A percentile compares a stretch with the other conserved stretches of the same genome.
Conservation (phyloP, 768 basidiomycete species). For the Serendipita sp. region DNA sequence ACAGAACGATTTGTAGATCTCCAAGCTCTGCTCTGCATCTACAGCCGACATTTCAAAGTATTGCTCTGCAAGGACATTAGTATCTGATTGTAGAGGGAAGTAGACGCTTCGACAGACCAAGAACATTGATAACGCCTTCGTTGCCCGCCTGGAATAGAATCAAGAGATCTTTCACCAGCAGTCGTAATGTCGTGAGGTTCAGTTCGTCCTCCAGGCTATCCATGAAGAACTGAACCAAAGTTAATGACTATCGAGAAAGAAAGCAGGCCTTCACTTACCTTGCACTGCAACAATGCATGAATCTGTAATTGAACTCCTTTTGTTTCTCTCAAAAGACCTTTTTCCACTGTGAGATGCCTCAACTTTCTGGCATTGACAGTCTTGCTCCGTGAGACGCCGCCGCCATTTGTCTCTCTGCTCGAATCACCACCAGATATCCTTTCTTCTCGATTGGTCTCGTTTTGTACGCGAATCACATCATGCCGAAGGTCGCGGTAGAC, state of each 20-base stretch:
- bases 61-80: slow-evolving; percentile 37
- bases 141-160: slow-evolving; percentile 93
- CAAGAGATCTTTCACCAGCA: slow-evolving; percentile 91
- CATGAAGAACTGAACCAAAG: slow-evolving; percentile 57
- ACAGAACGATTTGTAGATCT: slow-evolving; percentile 87
- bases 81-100: background rate
- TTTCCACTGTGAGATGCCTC: slow-evolving; percentile 85
- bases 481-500: slow-evolving; percentile 85
- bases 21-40: slow-evolving; percentile 74
- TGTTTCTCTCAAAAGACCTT: slow-evolving; percentile 84
- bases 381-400: slow-evolving; percentile 40
- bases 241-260: background rate
- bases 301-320: slow-evolving; percentile 81
- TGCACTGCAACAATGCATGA: slow-evolving; percentile 71
- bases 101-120: slow-evolving; percentile 19
- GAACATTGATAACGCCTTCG: slow-evolving; percentile 58
- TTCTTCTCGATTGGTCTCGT: slow-evolving; percentile 79
- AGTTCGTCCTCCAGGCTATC: slow-evolving; percentile 89
- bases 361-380: slow-evolving; percentile 66
- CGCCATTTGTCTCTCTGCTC: slow-evolving; percentile 23
- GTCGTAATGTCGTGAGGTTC: slow-evolving; percentile 68
- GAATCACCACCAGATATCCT: slow-evolving; percentile 53
- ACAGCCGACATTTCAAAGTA: slow-evolving; percentile 96
- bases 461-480: slow-evolving; percentile 84
- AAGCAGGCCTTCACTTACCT: slow-evolving; percentile 36